phyloP scores from a whole-genome alignment of 2,329 filamentous ascomycete species.

The Monosporascus sp. region DNA sequence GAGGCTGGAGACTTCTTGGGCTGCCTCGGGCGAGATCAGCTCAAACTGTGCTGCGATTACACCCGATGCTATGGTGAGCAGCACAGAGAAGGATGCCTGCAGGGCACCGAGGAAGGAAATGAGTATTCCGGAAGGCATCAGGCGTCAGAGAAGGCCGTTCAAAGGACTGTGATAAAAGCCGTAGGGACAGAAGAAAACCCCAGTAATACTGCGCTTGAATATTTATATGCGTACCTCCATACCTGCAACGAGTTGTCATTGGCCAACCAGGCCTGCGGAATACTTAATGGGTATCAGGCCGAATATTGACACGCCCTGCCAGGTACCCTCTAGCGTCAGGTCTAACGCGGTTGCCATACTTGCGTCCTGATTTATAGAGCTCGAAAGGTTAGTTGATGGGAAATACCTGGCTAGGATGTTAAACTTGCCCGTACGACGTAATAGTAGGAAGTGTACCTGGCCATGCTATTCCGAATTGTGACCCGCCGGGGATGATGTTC shows the following conservation, averaged over 20 bases:
- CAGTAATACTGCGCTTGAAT: too few relatives aligned
- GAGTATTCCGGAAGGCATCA: slow-evolving; percentile 11
- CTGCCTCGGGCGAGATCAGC: slow-evolving; percentile 16
- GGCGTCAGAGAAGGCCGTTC: neutral
- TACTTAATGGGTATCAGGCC: too few relatives aligned
- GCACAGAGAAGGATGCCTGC: slow-evolving; percentile 24
- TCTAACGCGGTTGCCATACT: too few relatives aligned
- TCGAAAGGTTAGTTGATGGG: too few relatives aligned
- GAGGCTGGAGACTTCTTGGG: slow-evolving; percentile 21
- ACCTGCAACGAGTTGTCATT: too few relatives aligned
- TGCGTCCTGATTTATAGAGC: too few relatives aligned
- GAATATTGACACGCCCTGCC: too few relatives aligned
- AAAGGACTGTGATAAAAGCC: neutral
- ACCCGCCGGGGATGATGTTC: neutral
- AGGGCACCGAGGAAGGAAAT: slow-evolving; percentile 24
- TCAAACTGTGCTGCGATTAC: slow-evolving; percentile 16
- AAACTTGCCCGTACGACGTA: too few relatives aligned
- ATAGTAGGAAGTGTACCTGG: neutral
- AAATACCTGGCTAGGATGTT: neutral
- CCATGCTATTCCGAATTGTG: neutral
- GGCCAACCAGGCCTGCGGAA: too few relatives aligned
- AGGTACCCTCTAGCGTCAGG: too few relatives aligned
- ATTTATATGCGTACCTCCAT: too few relatives aligned
- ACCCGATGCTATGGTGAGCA: slow-evolving; percentile 23
- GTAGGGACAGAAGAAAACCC: too few relatives aligned